These are phyloP conservation scores for Globisporangium splendens DNA, from an alignment of 352 stramenopile genomes.

Conservation along the genomic window DNA sequence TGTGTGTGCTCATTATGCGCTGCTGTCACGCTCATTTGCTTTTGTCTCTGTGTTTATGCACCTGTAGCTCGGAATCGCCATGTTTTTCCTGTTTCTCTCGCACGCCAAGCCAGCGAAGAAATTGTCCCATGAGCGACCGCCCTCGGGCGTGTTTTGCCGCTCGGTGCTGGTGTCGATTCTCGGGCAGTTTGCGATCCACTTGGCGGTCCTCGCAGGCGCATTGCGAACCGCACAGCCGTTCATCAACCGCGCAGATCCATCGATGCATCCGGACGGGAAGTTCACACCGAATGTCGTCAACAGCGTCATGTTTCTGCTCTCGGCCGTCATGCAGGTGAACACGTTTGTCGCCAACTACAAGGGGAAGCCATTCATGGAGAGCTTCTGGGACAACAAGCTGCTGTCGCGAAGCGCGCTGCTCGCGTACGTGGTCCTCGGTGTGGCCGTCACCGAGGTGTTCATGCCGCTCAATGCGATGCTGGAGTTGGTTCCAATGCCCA, in stretches of 20 bases:
- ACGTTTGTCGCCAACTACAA: constrained; percentile 57
- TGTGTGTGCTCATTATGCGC: not conserved
- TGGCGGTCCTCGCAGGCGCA: constrained; percentile 64
- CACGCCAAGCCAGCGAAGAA: constrained; percentile 84
- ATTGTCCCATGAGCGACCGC: constrained; percentile 78
- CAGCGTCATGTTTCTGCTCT: constrained; percentile 93
- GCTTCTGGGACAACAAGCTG: constrained; percentile 38
- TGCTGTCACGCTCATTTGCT: not conserved
- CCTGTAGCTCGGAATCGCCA: constrained; percentile 32
- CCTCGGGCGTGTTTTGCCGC: constrained; percentile 85
- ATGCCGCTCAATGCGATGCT: constrained; percentile 30
- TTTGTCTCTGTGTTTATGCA: not conserved
- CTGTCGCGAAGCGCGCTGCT: constrained; percentile 27
- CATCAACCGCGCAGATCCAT: constrained; percentile 54
- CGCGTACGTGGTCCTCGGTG: constrained; percentile 23
- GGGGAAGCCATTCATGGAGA: constrained; percentile 52
- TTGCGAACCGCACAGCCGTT: constrained; percentile 51
- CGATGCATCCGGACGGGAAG: constrained; percentile 61
- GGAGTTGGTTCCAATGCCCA: constrained; percentile 37
- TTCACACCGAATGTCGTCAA: constrained; percentile 96
- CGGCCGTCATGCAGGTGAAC: constrained; percentile 56
- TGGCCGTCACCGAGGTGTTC: constrained; percentile 30
- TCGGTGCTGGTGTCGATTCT: constrained; percentile 88
- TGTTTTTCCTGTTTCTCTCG: constrained; percentile 58
- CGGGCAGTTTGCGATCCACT: constrained; percentile 91